Base-by-base conservation (phyloP, 164 flowering plant genomes). In the Vitis amurensis region DNA sequence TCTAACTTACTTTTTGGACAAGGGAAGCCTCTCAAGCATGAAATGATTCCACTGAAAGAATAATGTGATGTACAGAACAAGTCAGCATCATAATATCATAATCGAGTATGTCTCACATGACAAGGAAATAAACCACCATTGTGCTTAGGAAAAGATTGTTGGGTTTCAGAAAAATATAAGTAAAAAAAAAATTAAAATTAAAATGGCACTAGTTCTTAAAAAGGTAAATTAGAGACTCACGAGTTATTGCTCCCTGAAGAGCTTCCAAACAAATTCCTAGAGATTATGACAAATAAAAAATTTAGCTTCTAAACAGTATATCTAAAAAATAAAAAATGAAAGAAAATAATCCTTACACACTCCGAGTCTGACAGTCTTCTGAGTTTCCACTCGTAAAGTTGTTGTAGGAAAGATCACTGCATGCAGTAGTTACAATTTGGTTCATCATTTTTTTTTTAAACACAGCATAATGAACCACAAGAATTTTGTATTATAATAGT, bases 321-420 rank as follows among this genome's bases (percentile, higher is more conserved):
- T 6, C 9, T 50, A 3, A 29, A 56, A 8, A 58, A 13, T 31
- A 50, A 13, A 16, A 48, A 19, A 15, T 13, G 11, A 16, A 70
- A 51, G 13, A 30, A 16, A 70, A 51, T 11, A n/a, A 9, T 51
- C 64, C 81, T 64, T 77, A 81, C 84, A 73, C 64, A 11, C 15
- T 13, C 15, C 52, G n/a, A 17, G 31, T 68, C 47, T 76, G 78
- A 63, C 85, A 82, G 44, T 15, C 17, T 50, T 17, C 59, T 37
- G 70, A 52, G 49, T 17, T 68, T 59, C 23, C 62, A 52, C 7
- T 15, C 4, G 79, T 67, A 9, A 82, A 60, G 70, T 75, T 79
- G 77, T 82, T 82, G 76, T 79, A 79, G 27, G 85, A 82, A 13
- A 82, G 72, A 67, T 82, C 85, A 44, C 90, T 87, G 72, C 68